phyloP scores from a whole-genome alignment of 1,284 basidiomycete genomes.

The Ceratobasidium sp. region DNA sequence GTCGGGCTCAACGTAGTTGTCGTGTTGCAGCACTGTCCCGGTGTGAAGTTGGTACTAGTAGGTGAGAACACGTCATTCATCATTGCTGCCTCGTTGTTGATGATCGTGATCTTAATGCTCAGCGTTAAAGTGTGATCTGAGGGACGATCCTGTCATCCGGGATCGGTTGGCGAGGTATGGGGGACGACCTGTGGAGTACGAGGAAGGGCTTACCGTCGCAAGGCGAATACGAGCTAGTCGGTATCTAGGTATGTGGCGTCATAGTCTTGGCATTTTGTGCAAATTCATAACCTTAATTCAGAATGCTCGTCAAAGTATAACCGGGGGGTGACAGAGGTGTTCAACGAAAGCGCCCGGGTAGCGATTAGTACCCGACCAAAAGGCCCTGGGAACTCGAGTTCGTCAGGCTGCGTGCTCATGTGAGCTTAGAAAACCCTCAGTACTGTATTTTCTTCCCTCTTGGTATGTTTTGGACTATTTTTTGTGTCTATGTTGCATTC shows the following conservation, averaged over 20 bases:
- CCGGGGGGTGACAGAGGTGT: conserved; percentile 91
- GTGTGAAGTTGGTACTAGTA: conserved; percentile 92
- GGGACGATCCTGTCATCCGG: conserved; percentile 76
- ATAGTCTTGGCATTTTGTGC: neutral
- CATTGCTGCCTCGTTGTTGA: conserved; percentile 5
- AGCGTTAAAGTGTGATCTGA: conserved; percentile 95
- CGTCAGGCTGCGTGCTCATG: conserved; percentile 37
- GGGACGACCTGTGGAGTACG: conserved; percentile 82
- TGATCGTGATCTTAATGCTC: neutral
- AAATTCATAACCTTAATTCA: conserved; percentile 53
- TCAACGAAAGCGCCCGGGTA: conserved; percentile 88
- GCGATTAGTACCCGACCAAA: conserved; percentile 79
- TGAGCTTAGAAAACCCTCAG: conserved; percentile 9
- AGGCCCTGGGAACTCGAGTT: conserved; percentile 60
- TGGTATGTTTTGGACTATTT: conserved; percentile 24
- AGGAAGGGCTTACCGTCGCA: conserved; percentile 88
- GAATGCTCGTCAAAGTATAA: conserved; percentile 98
- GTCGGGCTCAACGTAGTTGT: conserved; percentile 16
- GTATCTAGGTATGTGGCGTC: conserved; percentile 77
- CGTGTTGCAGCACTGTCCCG: conserved; percentile 83
- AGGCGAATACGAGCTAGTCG: conserved; percentile 90
- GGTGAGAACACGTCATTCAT: conserved; percentile 64
- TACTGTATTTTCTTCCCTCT: neutral
- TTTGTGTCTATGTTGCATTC: conserved; percentile 24
- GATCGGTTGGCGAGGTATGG: conserved; percentile 76